Evolutionary conservation across 2,329 filamentous ascomycete genomes (phyloP).

Genomic region (Aquanectria penicillioides): DNA sequence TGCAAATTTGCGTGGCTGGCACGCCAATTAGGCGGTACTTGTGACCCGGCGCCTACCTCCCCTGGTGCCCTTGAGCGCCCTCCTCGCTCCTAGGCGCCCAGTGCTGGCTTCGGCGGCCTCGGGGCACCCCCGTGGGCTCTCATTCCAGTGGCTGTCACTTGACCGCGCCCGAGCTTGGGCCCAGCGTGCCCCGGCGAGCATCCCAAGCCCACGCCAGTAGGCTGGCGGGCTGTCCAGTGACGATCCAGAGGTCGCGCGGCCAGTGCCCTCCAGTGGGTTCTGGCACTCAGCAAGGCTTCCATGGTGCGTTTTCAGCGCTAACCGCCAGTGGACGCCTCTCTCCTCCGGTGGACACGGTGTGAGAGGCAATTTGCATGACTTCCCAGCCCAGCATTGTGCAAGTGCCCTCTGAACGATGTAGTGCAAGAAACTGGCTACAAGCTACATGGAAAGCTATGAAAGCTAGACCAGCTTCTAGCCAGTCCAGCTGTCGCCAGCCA

Average conservation of each 20-base stretch:
- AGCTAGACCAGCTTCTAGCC: background rate
- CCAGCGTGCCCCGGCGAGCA: constrained; percentile 15
- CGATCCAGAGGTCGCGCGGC: constrained; percentile 1
- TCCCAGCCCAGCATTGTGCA: background rate
- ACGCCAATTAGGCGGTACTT: constrained; percentile 28
- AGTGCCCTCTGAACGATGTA: no score
- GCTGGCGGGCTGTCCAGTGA: constrained; percentile 1
- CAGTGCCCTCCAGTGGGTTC: constrained; percentile 21
- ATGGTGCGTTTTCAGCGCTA: constrained; percentile 13
- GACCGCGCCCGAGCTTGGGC: constrained; percentile 33
- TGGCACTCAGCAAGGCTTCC: constrained; percentile 16
- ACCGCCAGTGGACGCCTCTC: constrained; percentile 7
- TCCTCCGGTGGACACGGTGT: constrained; percentile 9
- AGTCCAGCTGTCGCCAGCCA: no score
- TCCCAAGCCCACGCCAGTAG: no score
- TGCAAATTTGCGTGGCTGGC: constrained; percentile 21
- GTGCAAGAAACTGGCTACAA: no score
- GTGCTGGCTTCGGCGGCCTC: constrained; percentile 35
- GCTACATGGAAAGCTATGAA: no score
- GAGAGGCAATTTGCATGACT: no score
- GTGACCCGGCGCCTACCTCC: constrained; percentile 35
- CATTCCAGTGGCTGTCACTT: constrained; percentile 41
- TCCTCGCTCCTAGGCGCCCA: constrained; percentile 32
- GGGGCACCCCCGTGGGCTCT: constrained; percentile 27
- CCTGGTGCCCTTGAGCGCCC: constrained; percentile 20